Evolutionary conservation across 176 grass and related monocot genomes (phyloP), one percentile per base, ranked within the genome.

Genomic region (Musa beccarii): DNA sequence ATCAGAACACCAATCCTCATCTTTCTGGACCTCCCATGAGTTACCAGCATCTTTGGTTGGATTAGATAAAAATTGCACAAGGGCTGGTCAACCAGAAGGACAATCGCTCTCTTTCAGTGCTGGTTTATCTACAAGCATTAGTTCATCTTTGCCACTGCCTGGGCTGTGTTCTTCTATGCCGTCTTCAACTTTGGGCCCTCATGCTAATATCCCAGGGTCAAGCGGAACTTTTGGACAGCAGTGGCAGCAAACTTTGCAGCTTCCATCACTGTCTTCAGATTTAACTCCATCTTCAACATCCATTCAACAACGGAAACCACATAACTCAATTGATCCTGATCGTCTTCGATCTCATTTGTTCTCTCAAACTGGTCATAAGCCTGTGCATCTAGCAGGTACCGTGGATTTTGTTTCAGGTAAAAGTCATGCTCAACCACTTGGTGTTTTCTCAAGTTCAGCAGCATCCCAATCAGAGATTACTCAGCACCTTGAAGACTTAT

Each of bases 201-300:
- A 51, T 82, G 75, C 62, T 34, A 79, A 69, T 71, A 20, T 77
- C 20, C 54, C 74, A 79, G 74, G 70, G 78, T 78, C 84, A 83
- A 50, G 62, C 34, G 82, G 84, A 11, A 54, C 79, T 66, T 81
- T 81, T 69, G 82, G 78, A n/a, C 86, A 83, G 71, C 82, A 87
- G 76, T 89, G 90, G 63, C 72, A 87, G 54, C 85, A 67, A 84
- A 85, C 89, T 61, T 91, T 85, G 75, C 84, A 84, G 76, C 43
- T 83, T 86, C 76, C 89, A 54, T 73, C 81, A n/a, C 81, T 82
- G 67, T 85, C 79, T 71, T 51, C 63, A 53, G 76, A 86, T 80
- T 68, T 78, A 76, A 51, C 84, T 66, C 81, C 85, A 66, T 79
- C 85, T 79, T 43, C 75, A 73, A 53, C 65, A 12, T 63, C 78